phyloP scores from a whole-genome alignment of 257 asterid species.

The Solanum medicagineum region DNA sequence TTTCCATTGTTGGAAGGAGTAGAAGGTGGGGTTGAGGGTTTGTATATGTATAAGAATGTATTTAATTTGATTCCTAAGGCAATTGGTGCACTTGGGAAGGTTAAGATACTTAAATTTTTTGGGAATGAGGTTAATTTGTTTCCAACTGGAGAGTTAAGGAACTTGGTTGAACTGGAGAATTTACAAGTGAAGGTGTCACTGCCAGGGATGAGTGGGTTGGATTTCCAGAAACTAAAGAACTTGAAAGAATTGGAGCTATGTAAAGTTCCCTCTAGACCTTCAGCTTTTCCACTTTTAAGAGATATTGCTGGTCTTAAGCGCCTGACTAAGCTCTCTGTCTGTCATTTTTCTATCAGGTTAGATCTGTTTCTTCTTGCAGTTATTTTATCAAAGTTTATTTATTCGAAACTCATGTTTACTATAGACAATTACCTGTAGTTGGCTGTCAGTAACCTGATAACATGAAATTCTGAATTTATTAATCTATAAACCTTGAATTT shows the following conservation, averaged over 20 bases:
- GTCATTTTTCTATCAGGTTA: conserved; percentile 89
- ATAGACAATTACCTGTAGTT: neutral
- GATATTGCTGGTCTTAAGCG: conserved; percentile 60
- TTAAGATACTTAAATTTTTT: conserved; percentile 71
- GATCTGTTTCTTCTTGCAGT: neutral
- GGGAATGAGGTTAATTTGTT: conserved; percentile 76
- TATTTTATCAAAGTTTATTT: neutral
- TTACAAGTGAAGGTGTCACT: conserved; percentile 66
- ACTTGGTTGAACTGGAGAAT: conserved; percentile 54
- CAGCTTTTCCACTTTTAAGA: conserved; percentile 53
- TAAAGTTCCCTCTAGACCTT: conserved; percentile 62
- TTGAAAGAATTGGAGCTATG: conserved; percentile 86
- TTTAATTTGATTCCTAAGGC: conserved; percentile 58
- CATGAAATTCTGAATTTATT: neutral
- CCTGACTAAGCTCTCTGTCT: conserved; percentile 74
- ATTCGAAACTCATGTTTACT: neutral
- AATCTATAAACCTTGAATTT: neutral
- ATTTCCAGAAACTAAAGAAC: conserved; percentile 48
- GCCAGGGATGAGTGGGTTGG: conserved; percentile 64
- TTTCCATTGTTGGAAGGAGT: conserved; percentile 29
- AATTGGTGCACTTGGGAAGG: conserved; percentile 44
- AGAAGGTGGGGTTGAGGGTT: conserved; percentile 31
- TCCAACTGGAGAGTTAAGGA: conserved; percentile 40
- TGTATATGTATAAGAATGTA: conserved; percentile 71
- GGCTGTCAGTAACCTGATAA: neutral